phyloP scores from a whole-genome alignment of 495 filamentous ascomycete genomes.

The Diplogelasinospora grovesii region DNA sequence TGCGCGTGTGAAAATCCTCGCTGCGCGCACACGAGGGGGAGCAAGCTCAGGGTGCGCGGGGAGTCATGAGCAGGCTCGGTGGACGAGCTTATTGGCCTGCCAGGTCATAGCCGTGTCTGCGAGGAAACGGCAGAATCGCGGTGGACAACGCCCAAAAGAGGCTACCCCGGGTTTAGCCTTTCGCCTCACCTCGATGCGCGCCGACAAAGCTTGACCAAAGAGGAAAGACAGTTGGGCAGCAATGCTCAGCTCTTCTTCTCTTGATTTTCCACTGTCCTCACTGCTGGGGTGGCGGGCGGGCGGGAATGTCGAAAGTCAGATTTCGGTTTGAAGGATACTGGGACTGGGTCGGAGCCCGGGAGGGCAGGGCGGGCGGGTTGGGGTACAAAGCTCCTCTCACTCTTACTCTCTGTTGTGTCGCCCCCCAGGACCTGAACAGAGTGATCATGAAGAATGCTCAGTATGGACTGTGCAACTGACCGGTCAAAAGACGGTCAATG shows the following conservation, averaged over 20 bases:
- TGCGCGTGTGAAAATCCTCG: constrained; percentile 3
- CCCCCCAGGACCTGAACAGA: no score
- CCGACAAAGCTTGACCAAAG: constrained; percentile 11
- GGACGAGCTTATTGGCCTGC: constrained; percentile 12
- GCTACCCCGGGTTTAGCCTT: constrained; percentile 5
- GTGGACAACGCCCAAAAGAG: constrained; percentile 4
- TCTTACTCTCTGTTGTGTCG: no score
- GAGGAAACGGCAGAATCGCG: constrained; percentile 5
- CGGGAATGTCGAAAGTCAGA: constrained; percentile 16
- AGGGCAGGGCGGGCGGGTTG: no score
- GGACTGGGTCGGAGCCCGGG: no score
- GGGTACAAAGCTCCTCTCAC: no score
- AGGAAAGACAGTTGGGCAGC: constrained; percentile 26
- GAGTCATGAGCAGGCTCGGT: constrained; percentile 7
- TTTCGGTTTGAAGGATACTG: constrained; percentile 16
- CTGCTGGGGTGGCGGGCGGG: constrained; percentile 8
- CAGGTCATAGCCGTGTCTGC: neutral
- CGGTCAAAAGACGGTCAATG: constrained; percentile 17
- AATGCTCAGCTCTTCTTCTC: constrained; percentile 12
- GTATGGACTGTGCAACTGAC: constrained; percentile 5
- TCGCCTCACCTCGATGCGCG: constrained; percentile 11
- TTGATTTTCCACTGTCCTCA: constrained; percentile 9
- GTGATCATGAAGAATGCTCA: no score
- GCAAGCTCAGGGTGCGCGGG: constrained; percentile 8
- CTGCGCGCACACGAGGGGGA: constrained; percentile 2